phyloP scores from a whole-genome alignment of 2,329 filamentous ascomycete species.

The Thielaviopsis musarum region DNA sequence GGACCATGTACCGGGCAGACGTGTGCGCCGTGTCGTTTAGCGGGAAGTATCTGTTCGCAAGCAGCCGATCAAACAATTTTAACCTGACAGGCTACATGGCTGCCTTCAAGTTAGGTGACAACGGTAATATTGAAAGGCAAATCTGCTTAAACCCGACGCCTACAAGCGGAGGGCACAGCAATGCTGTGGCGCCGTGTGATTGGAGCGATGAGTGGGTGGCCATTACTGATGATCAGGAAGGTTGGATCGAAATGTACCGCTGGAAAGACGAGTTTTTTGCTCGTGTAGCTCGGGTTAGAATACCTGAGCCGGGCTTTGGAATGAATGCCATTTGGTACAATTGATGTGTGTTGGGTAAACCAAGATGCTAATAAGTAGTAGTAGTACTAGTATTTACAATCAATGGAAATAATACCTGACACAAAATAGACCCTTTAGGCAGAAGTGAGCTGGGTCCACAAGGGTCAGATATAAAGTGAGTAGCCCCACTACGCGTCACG shows the following conservation, averaged over 20 bases:
- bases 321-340: conserved; percentile 98
- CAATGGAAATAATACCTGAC: too few species aligned
- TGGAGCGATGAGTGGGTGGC: conserved; percentile 85
- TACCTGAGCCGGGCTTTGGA: conserved; percentile 77
- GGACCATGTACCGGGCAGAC: conserved; percentile 63
- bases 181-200: conserved; percentile 69
- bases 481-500: neutral
- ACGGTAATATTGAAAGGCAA: conserved; percentile 59
- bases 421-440: neutral
- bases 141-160: conserved; percentile 70
- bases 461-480: neutral
- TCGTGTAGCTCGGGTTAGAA: conserved; percentile 57
- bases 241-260: conserved; percentile 73
- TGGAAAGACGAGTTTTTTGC: conserved; percentile 71
- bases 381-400: too few species aligned
- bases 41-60: conserved; percentile 66
- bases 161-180: conserved; percentile 75
- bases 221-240: conserved; percentile 74
- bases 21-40: conserved; percentile 59
- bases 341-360: conserved; percentile 12
- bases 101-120: conserved; percentile 53
- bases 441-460: neutral
- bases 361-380: too few species aligned
- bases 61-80: conserved; percentile 60
- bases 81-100: conserved; percentile 68